Evolutionary conservation across 176 grass and related monocot genomes (phyloP).

Genomic region (Cenchrus purpureus): DNA sequence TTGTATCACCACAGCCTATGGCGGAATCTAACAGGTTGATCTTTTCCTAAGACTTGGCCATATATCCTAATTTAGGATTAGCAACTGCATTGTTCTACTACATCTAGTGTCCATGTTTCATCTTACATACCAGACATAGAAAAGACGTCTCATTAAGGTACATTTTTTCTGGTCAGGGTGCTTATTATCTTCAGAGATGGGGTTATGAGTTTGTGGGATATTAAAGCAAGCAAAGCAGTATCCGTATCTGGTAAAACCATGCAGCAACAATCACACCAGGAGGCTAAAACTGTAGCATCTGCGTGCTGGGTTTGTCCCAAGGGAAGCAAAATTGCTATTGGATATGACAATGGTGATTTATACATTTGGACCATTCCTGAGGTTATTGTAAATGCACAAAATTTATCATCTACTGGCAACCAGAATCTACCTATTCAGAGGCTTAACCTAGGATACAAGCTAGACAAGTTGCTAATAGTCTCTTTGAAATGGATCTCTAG

Average conservation of each 20-base stretch:
- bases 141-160: constrained; percentile 36
- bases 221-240: constrained; percentile 79
- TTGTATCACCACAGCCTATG: constrained; percentile 64
- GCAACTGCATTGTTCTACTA: constrained; percentile 1
- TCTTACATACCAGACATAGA: neutral
- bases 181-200: constrained; percentile 90
- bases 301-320: constrained; percentile 77
- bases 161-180: constrained; percentile 60
- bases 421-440: constrained; percentile 82
- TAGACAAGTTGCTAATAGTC: constrained; percentile 80
- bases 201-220: constrained; percentile 83
- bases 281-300: constrained; percentile 67
- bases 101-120: neutral
- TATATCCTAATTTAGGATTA: constrained; percentile 6
- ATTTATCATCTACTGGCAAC: constrained; percentile 38
- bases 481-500: constrained; percentile 66
- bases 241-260: constrained; percentile 61
- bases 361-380: constrained; percentile 77
- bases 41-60: neutral
- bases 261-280: constrained; percentile 65
- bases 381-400: constrained; percentile 55
- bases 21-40: constrained; percentile 74
- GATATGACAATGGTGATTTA: constrained; percentile 80
- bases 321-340: constrained; percentile 88
- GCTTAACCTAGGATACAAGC: constrained; percentile 92